phyloP scores from a whole-genome alignment of 306 rosid genomes.

The Vachellia collinsii region DNA sequence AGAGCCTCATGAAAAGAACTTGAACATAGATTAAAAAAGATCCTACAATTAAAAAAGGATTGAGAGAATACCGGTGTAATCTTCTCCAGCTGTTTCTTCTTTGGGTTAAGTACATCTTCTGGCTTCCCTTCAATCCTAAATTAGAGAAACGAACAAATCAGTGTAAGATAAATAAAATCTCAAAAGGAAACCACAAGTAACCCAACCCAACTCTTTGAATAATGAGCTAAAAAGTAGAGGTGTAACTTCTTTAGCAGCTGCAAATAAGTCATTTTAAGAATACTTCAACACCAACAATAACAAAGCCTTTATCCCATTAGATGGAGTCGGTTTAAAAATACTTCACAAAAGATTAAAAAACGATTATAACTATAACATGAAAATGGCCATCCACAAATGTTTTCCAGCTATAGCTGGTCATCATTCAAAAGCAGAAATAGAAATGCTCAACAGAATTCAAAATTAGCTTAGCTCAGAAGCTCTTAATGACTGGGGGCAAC shows the following conservation, averaged over 20 bases:
- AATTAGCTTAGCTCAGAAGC: slow-evolving; percentile 17
- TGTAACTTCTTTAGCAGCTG: background rate
- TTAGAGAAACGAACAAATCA: slow-evolving; percentile 20
- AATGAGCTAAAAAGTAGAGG: background rate
- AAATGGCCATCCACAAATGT: background rate
- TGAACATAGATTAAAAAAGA: background rate
- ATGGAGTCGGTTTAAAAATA: too few relatives aligned
- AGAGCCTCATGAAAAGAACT: background rate
- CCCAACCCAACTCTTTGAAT: slow-evolving; percentile 12
- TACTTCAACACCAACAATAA: too few relatives aligned
- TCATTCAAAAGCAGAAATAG: background rate
- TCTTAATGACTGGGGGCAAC: background rate
- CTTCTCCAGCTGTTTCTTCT: slow-evolving; percentile 96
- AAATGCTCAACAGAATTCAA: background rate
- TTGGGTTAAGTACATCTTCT: slow-evolving; percentile 97
- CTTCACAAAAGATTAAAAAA: background rate
- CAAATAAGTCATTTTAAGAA: background rate
- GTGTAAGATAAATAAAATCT: slow-evolving; percentile 21
- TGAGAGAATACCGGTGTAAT: slow-evolving; percentile 73
- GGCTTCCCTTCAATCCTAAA: slow-evolving; percentile 92
- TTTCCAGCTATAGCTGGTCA: slow-evolving; percentile 1
- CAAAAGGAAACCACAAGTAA: background rate
- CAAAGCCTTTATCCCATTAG: too few relatives aligned
- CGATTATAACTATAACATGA: background rate
- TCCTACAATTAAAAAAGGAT: background rate